Conservation (phyloP, 129 eudicot species). For the Cynara cardunculus region DNA sequence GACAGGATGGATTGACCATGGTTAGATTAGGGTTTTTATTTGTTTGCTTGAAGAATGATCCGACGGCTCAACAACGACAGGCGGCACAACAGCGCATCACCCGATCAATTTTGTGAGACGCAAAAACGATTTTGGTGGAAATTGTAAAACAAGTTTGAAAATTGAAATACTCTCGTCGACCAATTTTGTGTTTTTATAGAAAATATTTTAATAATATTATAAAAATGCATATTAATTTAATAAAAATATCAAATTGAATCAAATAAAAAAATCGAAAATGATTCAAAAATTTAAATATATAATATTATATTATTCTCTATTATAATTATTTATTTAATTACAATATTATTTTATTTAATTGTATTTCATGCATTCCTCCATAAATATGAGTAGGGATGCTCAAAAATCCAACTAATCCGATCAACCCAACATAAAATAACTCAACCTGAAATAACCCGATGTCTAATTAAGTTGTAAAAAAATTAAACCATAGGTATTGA, state of each 20-base stretch:
- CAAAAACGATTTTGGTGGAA: not conserved
- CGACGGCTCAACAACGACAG: constrained; percentile 31
- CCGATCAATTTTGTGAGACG: not conserved
- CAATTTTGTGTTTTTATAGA: not conserved
- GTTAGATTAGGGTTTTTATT: constrained; percentile 32
- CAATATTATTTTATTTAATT: not conserved
- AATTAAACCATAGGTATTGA: too few relatives aligned
- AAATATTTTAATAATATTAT: not conserved
- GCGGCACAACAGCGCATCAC: constrained; percentile 16
- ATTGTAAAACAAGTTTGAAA: constrained; percentile 6
- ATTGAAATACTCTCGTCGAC: constrained; percentile 13
- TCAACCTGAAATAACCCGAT: too few relatives aligned
- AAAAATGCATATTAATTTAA: not conserved
- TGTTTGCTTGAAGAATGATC: constrained; percentile 23
- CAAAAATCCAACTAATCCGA: too few relatives aligned
- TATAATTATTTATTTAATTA: not conserved
- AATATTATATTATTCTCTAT: not conserved
- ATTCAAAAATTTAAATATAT: not conserved
- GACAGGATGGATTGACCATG: constrained; percentile 13
- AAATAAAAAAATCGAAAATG: not conserved
- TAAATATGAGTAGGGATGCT: too few relatives aligned
- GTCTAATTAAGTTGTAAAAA: too few relatives aligned
- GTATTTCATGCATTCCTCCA: not conserved
- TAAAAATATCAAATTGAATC: not conserved
- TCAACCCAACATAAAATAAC: too few relatives aligned